Conservation (phyloP, 306 rosid species). For the Herpetospermum pedunculosum region DNA sequence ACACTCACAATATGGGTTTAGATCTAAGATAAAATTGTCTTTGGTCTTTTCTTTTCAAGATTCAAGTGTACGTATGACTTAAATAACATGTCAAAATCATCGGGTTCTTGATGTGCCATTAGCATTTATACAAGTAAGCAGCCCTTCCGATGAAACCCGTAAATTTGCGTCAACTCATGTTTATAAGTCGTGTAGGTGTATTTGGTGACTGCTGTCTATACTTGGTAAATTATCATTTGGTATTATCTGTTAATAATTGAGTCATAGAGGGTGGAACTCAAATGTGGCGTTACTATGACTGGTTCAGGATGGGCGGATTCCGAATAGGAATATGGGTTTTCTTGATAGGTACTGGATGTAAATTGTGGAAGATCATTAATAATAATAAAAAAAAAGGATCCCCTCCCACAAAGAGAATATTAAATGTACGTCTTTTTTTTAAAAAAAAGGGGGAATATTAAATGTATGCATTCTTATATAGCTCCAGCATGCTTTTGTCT, state of each 20-base stretch:
- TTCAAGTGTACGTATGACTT: neutral
- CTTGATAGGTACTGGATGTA: neutral
- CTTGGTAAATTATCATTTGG: neutral
- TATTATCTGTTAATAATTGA: neutral
- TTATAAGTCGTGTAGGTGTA: neutral
- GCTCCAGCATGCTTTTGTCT: neutral
- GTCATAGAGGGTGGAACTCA: neutral
- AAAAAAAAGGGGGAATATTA: no score
- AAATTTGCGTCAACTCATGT: neutral
- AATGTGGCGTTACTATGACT: neutral
- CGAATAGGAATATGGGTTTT: neutral
- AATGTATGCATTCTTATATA: neutral
- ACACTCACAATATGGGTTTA: neutral
- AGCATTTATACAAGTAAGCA: neutral
- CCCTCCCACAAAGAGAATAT: neutral
- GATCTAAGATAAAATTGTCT: neutral
- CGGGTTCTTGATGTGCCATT: neutral
- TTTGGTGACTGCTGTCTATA: neutral
- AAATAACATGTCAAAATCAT: neutral
- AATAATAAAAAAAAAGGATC: neutral
- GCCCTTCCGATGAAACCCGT: neutral
- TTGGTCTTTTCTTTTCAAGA: neutral
- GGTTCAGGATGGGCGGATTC: neutral
- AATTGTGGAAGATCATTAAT: neutral
- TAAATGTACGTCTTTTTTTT: no score